Conservation (phyloP, 2,329 filamentous ascomycete species). For the Aquanectria penicillioides region DNA sequence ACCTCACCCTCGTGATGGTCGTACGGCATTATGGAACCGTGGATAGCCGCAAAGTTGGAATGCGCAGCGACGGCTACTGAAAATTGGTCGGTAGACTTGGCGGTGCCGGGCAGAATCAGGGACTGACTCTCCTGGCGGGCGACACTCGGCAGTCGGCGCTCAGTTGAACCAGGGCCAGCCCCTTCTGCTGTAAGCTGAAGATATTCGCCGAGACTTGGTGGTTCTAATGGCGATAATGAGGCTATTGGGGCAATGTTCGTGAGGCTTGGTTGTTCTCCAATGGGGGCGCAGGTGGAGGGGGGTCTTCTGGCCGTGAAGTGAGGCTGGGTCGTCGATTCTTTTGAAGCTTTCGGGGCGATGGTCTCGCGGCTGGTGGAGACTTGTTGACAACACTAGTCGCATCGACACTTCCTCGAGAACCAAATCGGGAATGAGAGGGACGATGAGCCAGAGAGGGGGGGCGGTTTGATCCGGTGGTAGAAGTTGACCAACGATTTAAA, state of each 20-base stretch:
- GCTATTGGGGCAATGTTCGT: conserved; percentile 39
- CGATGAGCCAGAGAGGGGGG: conserved; percentile 48
- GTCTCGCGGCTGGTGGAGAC: conserved; percentile 42
- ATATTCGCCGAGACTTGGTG: conserved; percentile 33
- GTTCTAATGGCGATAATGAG: conserved; percentile 38
- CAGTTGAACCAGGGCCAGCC: conserved; percentile 41
- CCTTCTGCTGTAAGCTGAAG: conserved; percentile 35
- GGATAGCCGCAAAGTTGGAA: conserved; percentile 19
- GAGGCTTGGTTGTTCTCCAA: conserved; percentile 27
- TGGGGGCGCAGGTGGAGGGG: conserved; percentile 7
- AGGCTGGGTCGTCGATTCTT: conserved; percentile 48
- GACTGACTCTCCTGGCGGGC: conserved; percentile 42
- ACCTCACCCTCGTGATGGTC: conserved; percentile 45
- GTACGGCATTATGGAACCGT: conserved; percentile 42
- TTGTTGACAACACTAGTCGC: conserved; percentile 47
- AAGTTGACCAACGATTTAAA: conserved; percentile 64
- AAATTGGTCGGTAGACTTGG: conserved; percentile 27
- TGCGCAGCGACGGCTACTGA: conserved; percentile 30
- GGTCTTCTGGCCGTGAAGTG: conserved; percentile 30
- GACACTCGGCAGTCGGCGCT: conserved; percentile 36
- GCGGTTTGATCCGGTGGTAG: conserved; percentile 61
- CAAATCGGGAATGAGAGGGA: conserved; percentile 46
- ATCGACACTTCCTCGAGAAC: conserved; percentile 57
- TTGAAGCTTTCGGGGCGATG: conserved; percentile 50
- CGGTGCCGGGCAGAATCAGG: conserved; percentile 30